A percentile compares a stretch with the other conserved stretches of the same genome.
Conservation (phyloP, 2,329 filamentous ascomycete species). For the Clonostachys rhizophaga region DNA sequence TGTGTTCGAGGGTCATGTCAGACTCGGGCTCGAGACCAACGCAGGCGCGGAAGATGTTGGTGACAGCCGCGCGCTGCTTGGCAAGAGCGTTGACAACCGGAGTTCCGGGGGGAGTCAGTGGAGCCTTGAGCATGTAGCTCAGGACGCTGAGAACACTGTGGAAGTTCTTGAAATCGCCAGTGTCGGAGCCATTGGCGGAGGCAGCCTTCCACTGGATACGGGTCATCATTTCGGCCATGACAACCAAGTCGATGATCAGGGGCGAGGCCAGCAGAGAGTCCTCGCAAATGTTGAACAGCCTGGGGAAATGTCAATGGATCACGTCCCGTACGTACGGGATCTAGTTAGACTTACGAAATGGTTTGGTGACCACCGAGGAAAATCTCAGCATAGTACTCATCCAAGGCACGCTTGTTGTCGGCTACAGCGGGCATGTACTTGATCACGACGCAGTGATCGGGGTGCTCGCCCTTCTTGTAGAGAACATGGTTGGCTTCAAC, state of each 20-base stretch:
- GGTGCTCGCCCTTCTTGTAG: slow-evolving; percentile 89
- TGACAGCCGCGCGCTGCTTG: slow-evolving; percentile 91
- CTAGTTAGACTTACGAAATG: slow-evolving; percentile 58
- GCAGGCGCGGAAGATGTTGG: slow-evolving; percentile 98
- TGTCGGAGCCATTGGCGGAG: slow-evolving; percentile 38
- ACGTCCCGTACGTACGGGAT: neutral
- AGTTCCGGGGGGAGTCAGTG: slow-evolving; percentile 87
- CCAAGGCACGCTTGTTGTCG: slow-evolving; percentile 97
- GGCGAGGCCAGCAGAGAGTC: slow-evolving; percentile 95
- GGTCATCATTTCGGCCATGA: slow-evolving; percentile 97
- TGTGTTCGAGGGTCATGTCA: slow-evolving; percentile 99
- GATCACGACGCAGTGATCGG: slow-evolving; percentile 98
- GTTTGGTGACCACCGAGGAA: slow-evolving; percentile 98
- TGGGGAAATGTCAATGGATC: slow-evolving; percentile 21
- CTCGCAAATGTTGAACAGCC: slow-evolving; percentile 97
- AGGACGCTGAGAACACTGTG: slow-evolving; percentile 95
- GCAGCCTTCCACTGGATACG: slow-evolving; percentile 85
- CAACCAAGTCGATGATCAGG: slow-evolving; percentile 91
- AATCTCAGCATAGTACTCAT: slow-evolving; percentile 99
- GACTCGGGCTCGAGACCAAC: slow-evolving; percentile 95
- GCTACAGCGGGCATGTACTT: slow-evolving; percentile 99
- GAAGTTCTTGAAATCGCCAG: slow-evolving; percentile 81
- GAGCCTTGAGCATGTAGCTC: slow-evolving; percentile 98
- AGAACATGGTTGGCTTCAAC: slow-evolving; percentile 90
- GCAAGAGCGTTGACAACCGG: slow-evolving; percentile 93